A percentile compares a stretch with the other conserved stretches of the same genome.
Conservation (phyloP, 2,329 filamentous ascomycete genomes). For the Lojkania enalia region DNA sequence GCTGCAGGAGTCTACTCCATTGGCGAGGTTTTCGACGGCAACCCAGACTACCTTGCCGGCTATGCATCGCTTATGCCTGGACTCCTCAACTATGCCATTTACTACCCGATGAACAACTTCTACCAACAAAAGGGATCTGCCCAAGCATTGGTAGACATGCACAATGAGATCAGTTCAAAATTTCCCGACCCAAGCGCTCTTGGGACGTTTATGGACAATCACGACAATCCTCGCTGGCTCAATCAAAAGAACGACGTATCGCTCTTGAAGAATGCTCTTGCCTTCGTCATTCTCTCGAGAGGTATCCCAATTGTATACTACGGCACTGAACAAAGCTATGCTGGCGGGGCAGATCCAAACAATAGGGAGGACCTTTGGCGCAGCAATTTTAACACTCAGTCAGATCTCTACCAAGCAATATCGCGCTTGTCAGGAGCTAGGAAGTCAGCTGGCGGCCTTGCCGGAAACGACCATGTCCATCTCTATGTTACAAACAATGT, state of each 20-base stretch:
- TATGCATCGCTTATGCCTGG: slow-evolving; percentile 62
- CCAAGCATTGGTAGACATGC: slow-evolving; percentile 40
- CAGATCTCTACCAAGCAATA: slow-evolving; percentile 35
- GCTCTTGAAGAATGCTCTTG: slow-evolving; percentile 45
- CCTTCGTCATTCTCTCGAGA: slow-evolving; percentile 41
- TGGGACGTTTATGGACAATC: slow-evolving; percentile 46
- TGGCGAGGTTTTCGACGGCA: slow-evolving; percentile 63
- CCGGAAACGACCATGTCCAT: slow-evolving; percentile 50
- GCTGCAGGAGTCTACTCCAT: slow-evolving; percentile 62
- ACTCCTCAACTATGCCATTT: slow-evolving; percentile 63
- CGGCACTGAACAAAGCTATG: slow-evolving; percentile 45
- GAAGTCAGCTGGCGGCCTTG: slow-evolving; percentile 47
- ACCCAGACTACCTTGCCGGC: slow-evolving; percentile 55
- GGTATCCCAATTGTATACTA: slow-evolving; percentile 48
- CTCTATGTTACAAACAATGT: slow-evolving; percentile 48
- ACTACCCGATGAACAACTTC: slow-evolving; percentile 45
- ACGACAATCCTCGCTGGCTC: slow-evolving; percentile 45
- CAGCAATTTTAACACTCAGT: slow-evolving; percentile 37
- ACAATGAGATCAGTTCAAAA: slow-evolving; percentile 34
- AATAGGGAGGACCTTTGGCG: slow-evolving; percentile 49
- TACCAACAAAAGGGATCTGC: slow-evolving; percentile 38
- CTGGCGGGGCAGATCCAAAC: slow-evolving; percentile 42
- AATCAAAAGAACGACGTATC: slow-evolving; percentile 41
- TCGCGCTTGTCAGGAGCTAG: slow-evolving; percentile 30
- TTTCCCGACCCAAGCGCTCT: slow-evolving; percentile 42